Conservation (phyloP, 306 rosid genomes). For the Sesbania bispinosa region DNA sequence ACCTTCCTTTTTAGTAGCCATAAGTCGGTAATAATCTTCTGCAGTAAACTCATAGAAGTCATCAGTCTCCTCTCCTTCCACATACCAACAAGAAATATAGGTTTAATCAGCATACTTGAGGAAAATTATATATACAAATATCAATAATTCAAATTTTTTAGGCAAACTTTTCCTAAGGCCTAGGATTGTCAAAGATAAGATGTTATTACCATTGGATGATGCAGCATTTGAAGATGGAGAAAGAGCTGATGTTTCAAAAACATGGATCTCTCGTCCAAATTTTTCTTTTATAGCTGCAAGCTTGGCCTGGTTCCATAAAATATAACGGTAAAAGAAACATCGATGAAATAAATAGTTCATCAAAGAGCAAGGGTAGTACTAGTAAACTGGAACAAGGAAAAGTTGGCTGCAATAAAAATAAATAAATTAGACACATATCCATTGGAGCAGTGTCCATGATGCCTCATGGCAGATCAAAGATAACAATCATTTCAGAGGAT, state of each 20-base stretch:
- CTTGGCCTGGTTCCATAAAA: conserved; percentile 48
- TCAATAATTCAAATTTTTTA: no score
- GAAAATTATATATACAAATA: not conserved
- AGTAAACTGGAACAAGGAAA: not conserved
- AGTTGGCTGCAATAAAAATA: not conserved
- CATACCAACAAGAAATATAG: no score
- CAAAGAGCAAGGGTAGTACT: not conserved
- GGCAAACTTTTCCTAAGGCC: not conserved
- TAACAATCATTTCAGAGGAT: not conserved
- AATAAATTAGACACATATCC: no score
- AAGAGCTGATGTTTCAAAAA: conserved; percentile 55
- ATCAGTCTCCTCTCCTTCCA: conserved; percentile 59
- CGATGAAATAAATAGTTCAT: not conserved
- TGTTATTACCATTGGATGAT: conserved; percentile 40
- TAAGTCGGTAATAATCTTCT: conserved; percentile 64
- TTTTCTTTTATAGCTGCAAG: conserved; percentile 59
- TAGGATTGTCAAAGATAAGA: not conserved
- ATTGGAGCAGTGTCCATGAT: not conserved
- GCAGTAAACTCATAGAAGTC: conserved; percentile 78
- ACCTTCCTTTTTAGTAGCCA: conserved; percentile 70
- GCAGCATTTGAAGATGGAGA: conserved; percentile 44
- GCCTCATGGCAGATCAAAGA: not conserved
- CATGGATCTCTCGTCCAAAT: conserved; percentile 68
- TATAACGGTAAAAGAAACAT: not conserved
- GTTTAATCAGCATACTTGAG: not conserved